Evolutionary conservation across 331 rosid genomes (phyloP).

Genomic region (Ulmus americana): DNA sequence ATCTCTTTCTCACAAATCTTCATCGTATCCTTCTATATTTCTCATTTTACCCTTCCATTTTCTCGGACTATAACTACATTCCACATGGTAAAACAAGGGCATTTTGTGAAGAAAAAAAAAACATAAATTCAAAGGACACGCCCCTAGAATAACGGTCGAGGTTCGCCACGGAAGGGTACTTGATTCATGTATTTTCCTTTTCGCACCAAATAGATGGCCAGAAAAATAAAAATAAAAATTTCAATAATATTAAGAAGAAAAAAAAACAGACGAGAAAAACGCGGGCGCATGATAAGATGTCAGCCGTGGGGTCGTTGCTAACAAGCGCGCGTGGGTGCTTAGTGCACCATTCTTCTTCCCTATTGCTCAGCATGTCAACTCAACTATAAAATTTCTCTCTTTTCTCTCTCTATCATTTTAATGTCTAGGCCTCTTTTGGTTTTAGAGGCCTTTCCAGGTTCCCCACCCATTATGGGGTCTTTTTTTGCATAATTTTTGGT

Average conservation of each 20-base stretch:
- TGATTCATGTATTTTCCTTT: constrained; percentile 29
- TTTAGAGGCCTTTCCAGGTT: constrained; percentile 3
- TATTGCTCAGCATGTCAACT: constrained; percentile 35
- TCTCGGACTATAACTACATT: background rate
- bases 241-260: background rate
- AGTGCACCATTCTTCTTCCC: constrained; percentile 41
- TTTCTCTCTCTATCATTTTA: constrained; percentile 4
- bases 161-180: constrained; percentile 28
- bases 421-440: constrained; percentile 3
- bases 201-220: constrained; percentile 2
- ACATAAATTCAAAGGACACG: constrained; percentile 6
- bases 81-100: constrained; percentile 8
- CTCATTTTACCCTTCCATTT: constrained; percentile 14
- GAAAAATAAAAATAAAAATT: background rate
- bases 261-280: constrained; percentile 31
- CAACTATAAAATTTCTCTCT: constrained; percentile 6
- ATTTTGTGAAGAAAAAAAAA: background rate
- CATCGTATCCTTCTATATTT: constrained; percentile 16
- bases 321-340: constrained; percentile 48
- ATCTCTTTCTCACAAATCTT: constrained; percentile 23
- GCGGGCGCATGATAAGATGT: constrained; percentile 45
- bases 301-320: constrained; percentile 42
- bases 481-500: constrained; percentile 13
- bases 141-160: constrained; percentile 27
- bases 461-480: constrained; percentile 19